These are phyloP conservation scores for Hyphopichia homilentoma DNA, from an alignment of 805 yeast species.

Conservation along the genomic window DNA sequence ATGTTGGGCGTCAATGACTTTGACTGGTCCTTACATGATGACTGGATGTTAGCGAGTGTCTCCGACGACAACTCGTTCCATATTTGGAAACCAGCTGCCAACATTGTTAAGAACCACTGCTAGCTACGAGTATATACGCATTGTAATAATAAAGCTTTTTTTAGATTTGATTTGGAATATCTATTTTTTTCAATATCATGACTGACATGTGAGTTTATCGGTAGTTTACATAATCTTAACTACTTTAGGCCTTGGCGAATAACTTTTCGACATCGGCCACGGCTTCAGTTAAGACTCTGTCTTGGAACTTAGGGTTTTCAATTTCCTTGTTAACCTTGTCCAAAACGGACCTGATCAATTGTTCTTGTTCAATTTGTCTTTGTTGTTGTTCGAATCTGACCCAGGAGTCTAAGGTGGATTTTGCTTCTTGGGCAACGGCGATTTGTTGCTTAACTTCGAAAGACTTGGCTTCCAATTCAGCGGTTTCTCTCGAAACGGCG, in stretches of 20 bases:
- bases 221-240: background rate
- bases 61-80: slow-evolving; percentile 87
- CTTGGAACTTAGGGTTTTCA: slow-evolving; percentile 88
- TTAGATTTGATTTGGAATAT: too few relatives aligned
- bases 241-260: slow-evolving; percentile 40
- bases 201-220: background rate
- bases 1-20: slow-evolving; percentile 82
- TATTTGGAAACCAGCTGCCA: slow-evolving; percentile 66
- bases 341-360: slow-evolving; percentile 80
- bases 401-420: slow-evolving; percentile 96
- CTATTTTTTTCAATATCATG: background rate
- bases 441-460: slow-evolving; percentile 91
- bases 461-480: slow-evolving; percentile 88
- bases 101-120: slow-evolving; percentile 9
- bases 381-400: slow-evolving; percentile 96
- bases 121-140: background rate
- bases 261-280: slow-evolving; percentile 87
- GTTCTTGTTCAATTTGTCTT: slow-evolving; percentile 94
- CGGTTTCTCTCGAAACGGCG: slow-evolving; percentile 94
- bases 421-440: slow-evolving; percentile 85
- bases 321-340: slow-evolving; percentile 85
- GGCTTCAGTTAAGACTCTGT: slow-evolving; percentile 83
- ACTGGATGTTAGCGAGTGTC: slow-evolving; percentile 70
- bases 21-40: slow-evolving; percentile 73
- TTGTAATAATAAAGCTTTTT: too few relatives aligned